A percentile compares a stretch with the other conserved stretches of the same genome.
phyloP scores from a whole-genome alignment of 257 asterid species.

The Datura wrightii region DNA sequence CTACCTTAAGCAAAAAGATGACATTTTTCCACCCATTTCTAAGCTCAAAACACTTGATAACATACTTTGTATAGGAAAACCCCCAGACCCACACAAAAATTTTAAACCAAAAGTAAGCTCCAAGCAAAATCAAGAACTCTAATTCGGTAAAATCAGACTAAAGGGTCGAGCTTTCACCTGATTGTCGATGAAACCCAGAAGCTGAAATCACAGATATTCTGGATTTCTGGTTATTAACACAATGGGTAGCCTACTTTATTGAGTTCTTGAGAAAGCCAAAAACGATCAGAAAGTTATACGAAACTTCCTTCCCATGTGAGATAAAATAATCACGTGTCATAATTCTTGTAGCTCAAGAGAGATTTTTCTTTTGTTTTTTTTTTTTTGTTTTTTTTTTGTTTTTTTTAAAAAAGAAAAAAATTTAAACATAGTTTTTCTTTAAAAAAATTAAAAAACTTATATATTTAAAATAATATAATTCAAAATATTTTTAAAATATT shows the following conservation, averaged over 20 bases:
- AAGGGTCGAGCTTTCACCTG: not conserved
- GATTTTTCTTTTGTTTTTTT: no score
- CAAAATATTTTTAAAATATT: no score
- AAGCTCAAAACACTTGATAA: not conserved
- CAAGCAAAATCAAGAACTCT: not conserved
- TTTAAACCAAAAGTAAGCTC: not conserved
- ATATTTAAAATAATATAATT: no score
- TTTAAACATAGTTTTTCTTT: no score
- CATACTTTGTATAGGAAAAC: not conserved
- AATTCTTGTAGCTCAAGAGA: not conserved
- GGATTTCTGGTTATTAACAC: not conserved
- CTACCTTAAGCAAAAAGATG: not conserved
- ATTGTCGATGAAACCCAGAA: not conserved
- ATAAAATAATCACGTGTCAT: not conserved
- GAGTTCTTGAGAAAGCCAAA: not conserved
- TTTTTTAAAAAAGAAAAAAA: no score
- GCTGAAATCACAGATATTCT: not conserved
- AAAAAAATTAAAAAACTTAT: no score
- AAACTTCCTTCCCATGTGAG: not conserved
- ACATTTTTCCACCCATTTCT: not conserved
- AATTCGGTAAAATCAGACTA: not conserved
- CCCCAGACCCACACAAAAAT: not conserved
- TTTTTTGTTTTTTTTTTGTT: no score
- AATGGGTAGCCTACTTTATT: not conserved
- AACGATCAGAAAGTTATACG: not conserved